Evolutionary conservation across 1,139 yeast genomes (phyloP).

Genomic region (Pichia cactophila): DNA sequence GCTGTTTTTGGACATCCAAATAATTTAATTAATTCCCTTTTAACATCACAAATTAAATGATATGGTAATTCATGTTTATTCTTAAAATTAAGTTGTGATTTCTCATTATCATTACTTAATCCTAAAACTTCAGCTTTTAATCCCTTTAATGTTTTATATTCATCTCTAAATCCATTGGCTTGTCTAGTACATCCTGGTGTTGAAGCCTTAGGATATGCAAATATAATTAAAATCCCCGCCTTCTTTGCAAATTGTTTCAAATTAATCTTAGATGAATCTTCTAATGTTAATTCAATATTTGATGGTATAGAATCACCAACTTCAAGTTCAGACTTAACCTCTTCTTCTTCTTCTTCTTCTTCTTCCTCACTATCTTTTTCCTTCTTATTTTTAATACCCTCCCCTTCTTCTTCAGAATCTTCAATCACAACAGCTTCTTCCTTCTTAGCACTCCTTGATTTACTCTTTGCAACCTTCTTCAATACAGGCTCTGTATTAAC

Average conservation of each 20-base stretch:
- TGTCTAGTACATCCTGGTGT: constrained; percentile 96
- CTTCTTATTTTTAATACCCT: constrained; percentile 28
- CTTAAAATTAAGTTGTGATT: constrained; percentile 70
- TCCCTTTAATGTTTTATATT: constrained; percentile 43
- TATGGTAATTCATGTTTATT: constrained; percentile 66
- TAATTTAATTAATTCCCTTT: constrained; percentile 54
- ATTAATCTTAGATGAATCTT: constrained; percentile 55
- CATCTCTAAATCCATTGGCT: constrained; percentile 79
- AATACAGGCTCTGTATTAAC: not conserved
- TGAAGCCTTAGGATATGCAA: constrained; percentile 85
- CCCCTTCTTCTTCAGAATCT: constrained; percentile 2
- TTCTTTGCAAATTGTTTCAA: constrained; percentile 41
- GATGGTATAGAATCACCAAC: constrained; percentile 71
- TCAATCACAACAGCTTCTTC: constrained; percentile 5
- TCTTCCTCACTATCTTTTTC: constrained; percentile 44
- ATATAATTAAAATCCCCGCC: constrained; percentile 50
- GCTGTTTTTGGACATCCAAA: constrained; percentile 80
- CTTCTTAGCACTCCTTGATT: constrained; percentile 7
- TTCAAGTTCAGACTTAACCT: constrained; percentile 27
- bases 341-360: constrained; percentile 5
- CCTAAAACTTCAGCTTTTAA: constrained; percentile 54
- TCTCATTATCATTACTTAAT: constrained; percentile 64
- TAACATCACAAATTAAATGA: constrained; percentile 70
- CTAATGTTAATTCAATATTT: constrained; percentile 48
- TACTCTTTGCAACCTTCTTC: constrained; percentile 2